A percentile compares a stretch with the other conserved stretches of the same genome.
Conservation (phyloP, 192 early-diverging fungal genomes). For the Podochytrium sp. region DNA sequence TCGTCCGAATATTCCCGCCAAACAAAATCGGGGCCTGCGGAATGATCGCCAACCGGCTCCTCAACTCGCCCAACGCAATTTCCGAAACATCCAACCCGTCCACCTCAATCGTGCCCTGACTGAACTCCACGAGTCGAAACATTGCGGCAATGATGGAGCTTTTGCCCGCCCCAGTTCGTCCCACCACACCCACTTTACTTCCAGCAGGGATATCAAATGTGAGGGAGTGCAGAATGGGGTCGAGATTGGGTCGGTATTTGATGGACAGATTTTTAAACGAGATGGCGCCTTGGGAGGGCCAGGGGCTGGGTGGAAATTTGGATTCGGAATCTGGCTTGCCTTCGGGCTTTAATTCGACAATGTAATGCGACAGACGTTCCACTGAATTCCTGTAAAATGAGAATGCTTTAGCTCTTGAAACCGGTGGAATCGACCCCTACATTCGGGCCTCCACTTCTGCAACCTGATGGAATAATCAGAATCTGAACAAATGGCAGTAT, state of each 20-base stretch:
- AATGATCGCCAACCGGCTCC: conserved; percentile 53
- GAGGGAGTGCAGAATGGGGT: conserved; percentile 69
- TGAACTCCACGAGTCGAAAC: conserved; percentile 72
- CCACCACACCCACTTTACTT: conserved; percentile 82
- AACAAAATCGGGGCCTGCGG: conserved; percentile 64
- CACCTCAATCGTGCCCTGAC: conserved; percentile 69
- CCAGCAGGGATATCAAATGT: conserved; percentile 68
- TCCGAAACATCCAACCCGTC: conserved; percentile 69
- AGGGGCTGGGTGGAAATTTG: conserved; percentile 34
- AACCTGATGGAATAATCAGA: conserved; percentile 29
- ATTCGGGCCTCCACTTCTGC: background rate
- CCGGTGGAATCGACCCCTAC: too few species aligned
- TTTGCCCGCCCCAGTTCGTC: conserved; percentile 83
- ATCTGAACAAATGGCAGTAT: conserved; percentile 19
- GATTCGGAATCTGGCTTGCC: conserved; percentile 47
- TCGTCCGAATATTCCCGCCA: conserved; percentile 66
- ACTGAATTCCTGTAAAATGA: background rate
- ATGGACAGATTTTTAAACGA: conserved; percentile 64
- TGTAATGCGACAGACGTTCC: conserved; percentile 9
- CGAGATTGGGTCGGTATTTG: conserved; percentile 56
- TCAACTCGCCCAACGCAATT: conserved; percentile 65
- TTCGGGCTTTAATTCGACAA: conserved; percentile 20
- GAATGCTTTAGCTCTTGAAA: too few species aligned
- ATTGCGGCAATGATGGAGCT: conserved; percentile 58
- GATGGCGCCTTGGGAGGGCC: conserved; percentile 46